Percentiles rank a stretch among this genome's conserved stretches.
Conservation (phyloP, 306 rosid genomes). For the Glycyrrhiza uralensis region DNA sequence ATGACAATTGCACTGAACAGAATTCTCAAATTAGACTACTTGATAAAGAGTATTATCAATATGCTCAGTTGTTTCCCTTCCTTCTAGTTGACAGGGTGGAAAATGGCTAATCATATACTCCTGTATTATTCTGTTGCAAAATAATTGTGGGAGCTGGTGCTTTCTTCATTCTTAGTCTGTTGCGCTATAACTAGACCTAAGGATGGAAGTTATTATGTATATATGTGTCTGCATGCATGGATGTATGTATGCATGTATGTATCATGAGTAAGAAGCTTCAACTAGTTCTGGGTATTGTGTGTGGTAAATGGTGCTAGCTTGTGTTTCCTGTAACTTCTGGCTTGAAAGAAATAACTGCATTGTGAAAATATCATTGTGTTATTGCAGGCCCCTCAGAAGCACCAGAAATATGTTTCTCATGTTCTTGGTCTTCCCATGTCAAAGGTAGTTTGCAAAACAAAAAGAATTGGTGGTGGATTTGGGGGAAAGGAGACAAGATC, state of each 20-base stretch:
- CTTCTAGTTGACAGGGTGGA: too few relatives aligned
- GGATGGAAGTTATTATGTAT: too few relatives aligned
- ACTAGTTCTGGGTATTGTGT: background rate
- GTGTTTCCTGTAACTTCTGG: background rate
- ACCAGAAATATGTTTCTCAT: constrained; percentile 79
- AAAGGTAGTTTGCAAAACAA: constrained; percentile 92
- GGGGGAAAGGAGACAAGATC: constrained; percentile 99
- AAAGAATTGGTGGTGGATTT: constrained; percentile 96
- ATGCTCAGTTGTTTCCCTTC: background rate
- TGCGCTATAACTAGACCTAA: background rate
- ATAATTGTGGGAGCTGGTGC: background rate
- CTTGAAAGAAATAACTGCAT: constrained; percentile 8
- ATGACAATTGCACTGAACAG: background rate
- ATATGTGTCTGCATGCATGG: too few relatives aligned
- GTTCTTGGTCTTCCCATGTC: constrained; percentile 96
- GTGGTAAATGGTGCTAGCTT: constrained; percentile 6
- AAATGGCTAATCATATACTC: too few relatives aligned
- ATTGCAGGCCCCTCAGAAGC: constrained; percentile 92
- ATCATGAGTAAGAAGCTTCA: background rate
- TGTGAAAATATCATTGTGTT: constrained; percentile 12
- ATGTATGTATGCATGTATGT: too few relatives aligned
- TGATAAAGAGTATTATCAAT: background rate
- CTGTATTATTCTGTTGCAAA: background rate
- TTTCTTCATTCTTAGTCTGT: constrained; percentile 12
- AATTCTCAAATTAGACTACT: constrained; percentile 3